Percentiles rank a stretch among this genome's conserved stretches.
These are phyloP conservation scores for Colletotrichum karsti DNA, from an alignment of 2,329 filamentous ascomycete species.

Conservation along the genomic window DNA sequence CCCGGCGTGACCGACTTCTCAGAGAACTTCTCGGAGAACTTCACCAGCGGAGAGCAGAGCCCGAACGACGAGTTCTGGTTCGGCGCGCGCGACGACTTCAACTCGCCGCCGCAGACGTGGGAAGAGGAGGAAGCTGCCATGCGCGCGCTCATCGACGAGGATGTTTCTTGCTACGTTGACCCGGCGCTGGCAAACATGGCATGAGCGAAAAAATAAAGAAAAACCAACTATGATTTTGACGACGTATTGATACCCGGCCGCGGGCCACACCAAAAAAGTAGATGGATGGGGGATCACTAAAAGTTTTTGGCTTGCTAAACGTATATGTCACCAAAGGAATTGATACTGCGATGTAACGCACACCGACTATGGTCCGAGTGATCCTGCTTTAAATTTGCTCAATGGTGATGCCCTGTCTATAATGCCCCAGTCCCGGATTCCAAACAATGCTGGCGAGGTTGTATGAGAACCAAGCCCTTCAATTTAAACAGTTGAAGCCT, in stretches of 20 bases:
- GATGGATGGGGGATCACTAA: conserved; percentile 6
- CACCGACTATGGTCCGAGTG: no score
- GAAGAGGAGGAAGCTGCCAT: conserved; percentile 54
- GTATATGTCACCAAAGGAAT: not conserved
- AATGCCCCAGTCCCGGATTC: not conserved
- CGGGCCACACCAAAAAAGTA: conserved; percentile 11
- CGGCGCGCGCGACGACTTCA: conserved; percentile 42
- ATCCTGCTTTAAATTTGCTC: not conserved
- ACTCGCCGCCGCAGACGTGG: conserved; percentile 43
- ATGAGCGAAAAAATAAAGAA: no score
- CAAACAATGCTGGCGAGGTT: no score
- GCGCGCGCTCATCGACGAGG: conserved; percentile 42
- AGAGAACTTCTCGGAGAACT: not conserved
- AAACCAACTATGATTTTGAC: not conserved
- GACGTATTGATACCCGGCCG: conserved; percentile 27
- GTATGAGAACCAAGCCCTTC: not conserved
- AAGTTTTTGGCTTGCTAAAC: conserved; percentile 10
- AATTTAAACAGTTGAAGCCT: not conserved
- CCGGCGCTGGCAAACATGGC: conserved; percentile 21
- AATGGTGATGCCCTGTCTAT: not conserved
- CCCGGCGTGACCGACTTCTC: conserved; percentile 14
- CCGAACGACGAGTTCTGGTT: conserved; percentile 36
- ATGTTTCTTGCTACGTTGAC: conserved; percentile 24
- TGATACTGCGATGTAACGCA: not conserved
- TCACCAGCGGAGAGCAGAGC: conserved; percentile 1